Conservation (phyloP, 345 rosid species). For the Eucalyptus pauciflora region DNA sequence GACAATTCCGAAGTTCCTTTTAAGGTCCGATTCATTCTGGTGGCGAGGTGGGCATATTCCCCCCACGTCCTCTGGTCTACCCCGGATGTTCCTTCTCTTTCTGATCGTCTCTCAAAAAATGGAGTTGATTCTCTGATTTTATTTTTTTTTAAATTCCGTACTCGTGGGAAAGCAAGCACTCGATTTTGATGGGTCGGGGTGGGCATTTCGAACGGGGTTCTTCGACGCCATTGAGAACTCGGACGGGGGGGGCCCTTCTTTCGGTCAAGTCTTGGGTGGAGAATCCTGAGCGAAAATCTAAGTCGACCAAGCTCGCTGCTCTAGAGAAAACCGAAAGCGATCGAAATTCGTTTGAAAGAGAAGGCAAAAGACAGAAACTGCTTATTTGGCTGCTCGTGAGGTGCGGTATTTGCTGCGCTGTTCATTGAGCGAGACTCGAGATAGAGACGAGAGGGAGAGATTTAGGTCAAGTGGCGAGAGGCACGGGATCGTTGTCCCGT, state of each 20-base stretch:
- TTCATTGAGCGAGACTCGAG: not conserved
- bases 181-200: not conserved
- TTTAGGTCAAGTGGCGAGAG: not conserved
- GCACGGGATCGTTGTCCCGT: not conserved
- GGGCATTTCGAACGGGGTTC: not conserved
- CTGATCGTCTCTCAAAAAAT: not conserved
- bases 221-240: not conserved
- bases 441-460: not conserved
- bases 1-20: not conserved
- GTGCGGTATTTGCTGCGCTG: not conserved
- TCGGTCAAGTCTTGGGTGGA: not conserved
- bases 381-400: not conserved
- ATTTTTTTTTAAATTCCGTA: not conserved
- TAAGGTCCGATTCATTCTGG: not conserved
- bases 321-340: not conserved
- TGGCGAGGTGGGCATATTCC: not conserved
- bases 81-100: not conserved
- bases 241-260: not conserved
- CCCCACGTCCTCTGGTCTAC: not conserved
- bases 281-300: not conserved
- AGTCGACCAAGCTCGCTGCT: not conserved
- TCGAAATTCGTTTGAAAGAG: not conserved
- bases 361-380: not conserved
- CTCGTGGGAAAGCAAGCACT: not conserved
- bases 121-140: not conserved